Conservation (phyloP, 1,139 yeast genomes). For the Blastobotrys petasosporus region DNA sequence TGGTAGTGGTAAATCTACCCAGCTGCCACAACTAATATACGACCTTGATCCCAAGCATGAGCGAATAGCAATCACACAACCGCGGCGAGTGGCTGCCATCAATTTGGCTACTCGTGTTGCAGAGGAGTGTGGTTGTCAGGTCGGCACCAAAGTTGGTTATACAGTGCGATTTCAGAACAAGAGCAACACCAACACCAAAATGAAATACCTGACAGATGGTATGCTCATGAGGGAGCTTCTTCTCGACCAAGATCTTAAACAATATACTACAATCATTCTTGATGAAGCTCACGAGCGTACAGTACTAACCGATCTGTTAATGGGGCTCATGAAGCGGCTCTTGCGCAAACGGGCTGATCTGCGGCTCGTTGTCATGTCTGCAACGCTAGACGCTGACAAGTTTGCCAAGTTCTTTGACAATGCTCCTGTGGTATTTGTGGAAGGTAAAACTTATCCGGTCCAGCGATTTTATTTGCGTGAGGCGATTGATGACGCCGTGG, state of each 20-base stretch:
- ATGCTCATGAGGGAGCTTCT: slow-evolving; percentile 89
- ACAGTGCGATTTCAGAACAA: slow-evolving; percentile 79
- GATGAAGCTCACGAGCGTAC: slow-evolving; percentile 99
- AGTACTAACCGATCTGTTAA: slow-evolving; percentile 76
- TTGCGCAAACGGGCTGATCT: slow-evolving; percentile 37
- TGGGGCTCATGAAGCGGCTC: slow-evolving; percentile 79
- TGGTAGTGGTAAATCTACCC: slow-evolving; percentile 96
- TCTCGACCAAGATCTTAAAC: slow-evolving; percentile 58
- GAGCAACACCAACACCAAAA: slow-evolving; percentile 48
- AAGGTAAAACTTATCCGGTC: slow-evolving; percentile 87
- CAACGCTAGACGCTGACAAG: slow-evolving; percentile 89
- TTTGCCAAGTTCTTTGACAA: slow-evolving; percentile 70
- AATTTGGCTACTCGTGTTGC: slow-evolving; percentile 90
- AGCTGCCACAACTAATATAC: slow-evolving; percentile 72
- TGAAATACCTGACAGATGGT: slow-evolving; percentile 93
- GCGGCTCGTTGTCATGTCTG: slow-evolving; percentile 77
- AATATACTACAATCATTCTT: slow-evolving; percentile 71
- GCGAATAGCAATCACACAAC: slow-evolving; percentile 87
- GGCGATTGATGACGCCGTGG: slow-evolving; percentile 76
- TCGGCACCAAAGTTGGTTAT: slow-evolving; percentile 86
- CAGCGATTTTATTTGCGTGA: slow-evolving; percentile 56
- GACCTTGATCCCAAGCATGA: slow-evolving; percentile 38
- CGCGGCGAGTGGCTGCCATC: slow-evolving; percentile 96
- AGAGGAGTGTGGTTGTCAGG: slow-evolving; percentile 63
- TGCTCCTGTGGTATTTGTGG: slow-evolving; percentile 78